Evolutionary conservation across 2,329 filamentous ascomycete species (phyloP), one percentile per base, ranked within the genome.

Genomic region (Macrophomina phaseolina): DNA sequence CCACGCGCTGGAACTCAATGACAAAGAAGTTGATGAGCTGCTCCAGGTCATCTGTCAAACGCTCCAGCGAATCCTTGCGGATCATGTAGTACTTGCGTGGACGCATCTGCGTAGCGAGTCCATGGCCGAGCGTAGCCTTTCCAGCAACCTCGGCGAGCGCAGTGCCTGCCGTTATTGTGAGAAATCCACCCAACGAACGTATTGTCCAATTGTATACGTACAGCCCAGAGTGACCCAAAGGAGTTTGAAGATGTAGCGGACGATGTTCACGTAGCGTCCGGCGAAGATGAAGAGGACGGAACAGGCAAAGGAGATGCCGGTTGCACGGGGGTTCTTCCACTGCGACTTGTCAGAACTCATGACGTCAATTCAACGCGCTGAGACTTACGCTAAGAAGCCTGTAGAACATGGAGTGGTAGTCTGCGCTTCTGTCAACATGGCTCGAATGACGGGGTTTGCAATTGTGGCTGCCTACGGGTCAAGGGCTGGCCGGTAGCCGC

Each of bases 21-120:
- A 90, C 83, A 78, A 89, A 87, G 80, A 90, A 90, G 81, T 90
- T 89, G 79, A 87, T 82, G 64, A 90, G 80, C 78, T 90, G 87
- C 76, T 88, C 86, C 14, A 88, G 75, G 74, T 90, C 88, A 70
- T 88, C 87, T 58, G 88, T 79, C 28, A 87, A 78, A 67, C 83
- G 85, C 76, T 90, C 87, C 42, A 89, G 81, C 58, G 85, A 86
- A 71, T 89, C 87, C 75, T 87, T 87, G 42, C 87, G 86, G 67
- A 90, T 85, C 58, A 85, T 88, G 80, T 88, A 90, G 83, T 90
- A 90, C 74, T 86, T 85, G 73, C 83, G 83, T 30, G 88, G 88
- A 67, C 88, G 83, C 79, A 90, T 84, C 69, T 86, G 86, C 71
- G 84, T 85, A 63, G 85, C 83, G 64, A 90, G 76, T 68, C 88